A percentile compares a stretch with the other conserved stretches of the same genome.
Evolutionary conservation across 2,329 filamentous ascomycete genomes (phyloP).

Genomic region (Botrytis squamosa): DNA sequence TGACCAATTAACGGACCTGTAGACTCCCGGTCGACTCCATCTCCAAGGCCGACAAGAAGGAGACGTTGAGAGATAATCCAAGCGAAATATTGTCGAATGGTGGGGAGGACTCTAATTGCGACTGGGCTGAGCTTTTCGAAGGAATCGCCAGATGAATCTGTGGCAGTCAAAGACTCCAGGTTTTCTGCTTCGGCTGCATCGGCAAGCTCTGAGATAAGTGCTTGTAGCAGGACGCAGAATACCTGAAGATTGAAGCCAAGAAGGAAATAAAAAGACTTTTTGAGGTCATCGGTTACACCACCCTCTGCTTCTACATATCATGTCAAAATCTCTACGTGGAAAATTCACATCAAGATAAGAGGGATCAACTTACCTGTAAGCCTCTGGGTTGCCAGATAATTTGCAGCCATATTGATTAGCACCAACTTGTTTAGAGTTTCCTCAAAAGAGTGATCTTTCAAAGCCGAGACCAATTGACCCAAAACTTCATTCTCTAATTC

Average conservation of each 20-base stretch:
- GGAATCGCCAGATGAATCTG: constrained; percentile 39
- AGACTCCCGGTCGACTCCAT: constrained; percentile 11
- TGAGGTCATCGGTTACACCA: constrained; percentile 26
- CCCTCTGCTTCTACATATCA: constrained; percentile 44
- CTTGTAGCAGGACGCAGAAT: constrained; percentile 68
- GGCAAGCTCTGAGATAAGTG: constrained; percentile 68
- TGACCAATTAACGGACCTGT: constrained; percentile 53
- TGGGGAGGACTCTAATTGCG: constrained; percentile 60
- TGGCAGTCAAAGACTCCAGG: constrained; percentile 47
- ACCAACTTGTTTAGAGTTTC: constrained; percentile 73
- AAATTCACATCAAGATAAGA: not conserved
- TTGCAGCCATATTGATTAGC: constrained; percentile 82
- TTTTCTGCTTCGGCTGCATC: constrained; percentile 42
- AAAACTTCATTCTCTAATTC: constrained; percentile 86
- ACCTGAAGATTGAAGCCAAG: constrained; percentile 77
- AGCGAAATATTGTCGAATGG: constrained; percentile 64
- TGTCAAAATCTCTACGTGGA: not conserved
- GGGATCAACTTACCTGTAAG: constrained; percentile 50
- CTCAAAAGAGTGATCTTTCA: constrained; percentile 66
- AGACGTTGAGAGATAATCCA: constrained; percentile 61
- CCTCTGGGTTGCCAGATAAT: constrained; percentile 65
- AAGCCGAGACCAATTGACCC: constrained; percentile 69
- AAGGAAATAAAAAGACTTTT: constrained; percentile 60
- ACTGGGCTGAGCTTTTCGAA: constrained; percentile 56
- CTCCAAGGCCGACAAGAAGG: constrained; percentile 45